Base-by-base conservation (phyloP, 1,139 yeast species). In the Blastobotrys raffinosifermentans region DNA sequence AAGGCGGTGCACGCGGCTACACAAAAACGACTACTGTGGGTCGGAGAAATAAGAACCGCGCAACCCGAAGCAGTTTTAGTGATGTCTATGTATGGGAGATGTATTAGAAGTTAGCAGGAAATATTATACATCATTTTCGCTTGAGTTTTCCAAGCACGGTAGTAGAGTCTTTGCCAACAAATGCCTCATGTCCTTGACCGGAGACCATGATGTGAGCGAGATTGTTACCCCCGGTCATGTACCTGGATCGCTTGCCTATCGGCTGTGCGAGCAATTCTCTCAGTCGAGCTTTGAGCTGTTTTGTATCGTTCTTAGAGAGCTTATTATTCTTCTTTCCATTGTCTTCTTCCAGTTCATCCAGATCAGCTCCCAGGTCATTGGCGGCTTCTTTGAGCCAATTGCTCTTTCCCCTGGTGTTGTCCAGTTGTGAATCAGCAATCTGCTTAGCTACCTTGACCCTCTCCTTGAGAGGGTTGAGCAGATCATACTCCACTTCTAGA, bases 361-460 rank as follows among this genome's bases (percentile, higher is more conserved):
- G 26, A 31, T 82, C 94, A 22, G 89, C 65, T 4, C 96, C 99
- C 39, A 93, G 69, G 40, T 91, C 98, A 36, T 82, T 93, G 0
- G 97, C 98, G 0, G 96, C 96, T 55, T 86, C 80, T 43, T 75
- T 73, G 41, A 87, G 68, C 96, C 97, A 89, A 19, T 75, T 69
- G 40, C 75, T 77, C 49, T 84, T 93, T 53, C 86, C 85, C 26
- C 73, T 72, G 32, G 78, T 64, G 2, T 83, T 74, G 9, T 76
- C 69, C 9, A 74, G 65, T 1, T 80, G 71, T 14, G 83, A 69
- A 49, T 85, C 94, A 0, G 94, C 87, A 37, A 93, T 67, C 51
- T 77, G 73, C 21, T 80, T 71, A 3, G 96, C 86, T 31, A 87
- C 52, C 10, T 59, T 61, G 20, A 82, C 78, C 46, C 98, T 72